Evolutionary conservation across 208 protist species (phyloP).

Genomic region (Chromosphaera perkinsii): DNA sequence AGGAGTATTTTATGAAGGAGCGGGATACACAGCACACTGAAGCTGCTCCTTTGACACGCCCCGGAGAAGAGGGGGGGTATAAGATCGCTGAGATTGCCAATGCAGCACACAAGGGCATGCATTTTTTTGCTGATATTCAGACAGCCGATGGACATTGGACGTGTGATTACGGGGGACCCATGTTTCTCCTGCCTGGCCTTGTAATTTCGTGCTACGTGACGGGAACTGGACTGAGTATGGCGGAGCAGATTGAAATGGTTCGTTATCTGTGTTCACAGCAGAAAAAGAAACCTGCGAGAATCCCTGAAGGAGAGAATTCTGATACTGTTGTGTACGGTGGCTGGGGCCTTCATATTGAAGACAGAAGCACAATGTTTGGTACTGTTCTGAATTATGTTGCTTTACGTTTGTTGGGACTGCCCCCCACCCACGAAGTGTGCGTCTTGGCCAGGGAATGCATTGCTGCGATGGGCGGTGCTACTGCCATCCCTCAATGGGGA

Average conservation of each 20-base stretch:
- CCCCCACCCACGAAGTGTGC: conserved; percentile 55
- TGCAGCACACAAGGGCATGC: too few relatives aligned
- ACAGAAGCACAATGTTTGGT: conserved; percentile 89
- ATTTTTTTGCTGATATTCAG: too few relatives aligned
- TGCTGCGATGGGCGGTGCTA: conserved; percentile 53
- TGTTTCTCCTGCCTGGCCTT: conserved; percentile 78
- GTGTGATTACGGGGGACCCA: conserved; percentile 90
- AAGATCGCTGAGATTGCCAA: too few relatives aligned
- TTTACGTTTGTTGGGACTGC: conserved; percentile 81
- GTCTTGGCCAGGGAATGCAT: conserved; percentile 32
- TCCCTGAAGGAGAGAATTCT: too few relatives aligned
- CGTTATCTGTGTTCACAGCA: too few relatives aligned
- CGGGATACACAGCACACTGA: too few relatives aligned
- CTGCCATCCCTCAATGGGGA: conserved; percentile 86
- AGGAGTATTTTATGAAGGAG: too few relatives aligned
- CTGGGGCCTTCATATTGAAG: conserved; percentile 75
- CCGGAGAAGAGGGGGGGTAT: too few relatives aligned
- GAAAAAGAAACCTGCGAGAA: too few relatives aligned
- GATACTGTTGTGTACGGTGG: too few relatives aligned
- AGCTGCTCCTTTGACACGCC: too few relatives aligned
- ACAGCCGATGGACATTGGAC: conserved; percentile 81
- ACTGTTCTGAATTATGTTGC: conserved; percentile 86
- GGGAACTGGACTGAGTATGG: conserved; percentile 15
- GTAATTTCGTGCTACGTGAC: conserved; percentile 80
- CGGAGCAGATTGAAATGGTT: conserved; percentile 72